Base-by-base conservation (phyloP, 2,329 filamentous ascomycete species). In the Fusarium buxicola region DNA sequence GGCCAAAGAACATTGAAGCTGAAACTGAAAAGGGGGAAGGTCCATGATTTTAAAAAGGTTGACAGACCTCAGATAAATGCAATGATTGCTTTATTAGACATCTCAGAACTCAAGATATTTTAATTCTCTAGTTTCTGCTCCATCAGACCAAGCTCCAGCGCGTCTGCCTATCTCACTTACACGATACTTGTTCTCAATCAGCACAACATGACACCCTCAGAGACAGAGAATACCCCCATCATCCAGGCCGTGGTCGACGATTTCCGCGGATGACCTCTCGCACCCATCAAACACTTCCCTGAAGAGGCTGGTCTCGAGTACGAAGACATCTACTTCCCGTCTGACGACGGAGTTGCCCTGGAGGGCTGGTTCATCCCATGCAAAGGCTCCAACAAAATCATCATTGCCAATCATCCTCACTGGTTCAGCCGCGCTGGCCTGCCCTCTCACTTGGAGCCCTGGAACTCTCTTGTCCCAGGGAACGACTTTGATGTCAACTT, bases 401-500 rank as follows among this genome's bases (percentile, higher is more conserved):
- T 65, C 32, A 62, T 65, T 24, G 52, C 61, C 28, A 65, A 65
- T 12, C 61, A 65, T 10, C 61, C 61, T 6, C 61, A 54, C 32
- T 65, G 61, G 57, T 65, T 62, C 47, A 65, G 47, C 32, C 57
- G 61, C 7, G 61, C 61, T 1, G 61, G 61, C 0, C 44, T 65
- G 1, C 61, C 61, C 2, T 65, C 61, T 0, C 61, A 65, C 4
- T 10, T 65, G 1, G 44, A 54, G 0, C 61, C 61, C 2, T 65
- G 57, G 61, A 58, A 16, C 6, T 35, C 60, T 0, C 61, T 64
- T 3, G 55, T 65, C 34, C 61, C 61, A 0, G 61, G 61, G 4
- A 65, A 63, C 4, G 52, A 58, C 6, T 65, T 64, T 21, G 61
- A 64, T 8, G 61, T 64, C 8, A 62, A 62, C n/a, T 64, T 64